These are phyloP conservation scores for Eudorina sp. DNA, from an alignment of 139 green algal genomes.

Conservation along the genomic window DNA sequence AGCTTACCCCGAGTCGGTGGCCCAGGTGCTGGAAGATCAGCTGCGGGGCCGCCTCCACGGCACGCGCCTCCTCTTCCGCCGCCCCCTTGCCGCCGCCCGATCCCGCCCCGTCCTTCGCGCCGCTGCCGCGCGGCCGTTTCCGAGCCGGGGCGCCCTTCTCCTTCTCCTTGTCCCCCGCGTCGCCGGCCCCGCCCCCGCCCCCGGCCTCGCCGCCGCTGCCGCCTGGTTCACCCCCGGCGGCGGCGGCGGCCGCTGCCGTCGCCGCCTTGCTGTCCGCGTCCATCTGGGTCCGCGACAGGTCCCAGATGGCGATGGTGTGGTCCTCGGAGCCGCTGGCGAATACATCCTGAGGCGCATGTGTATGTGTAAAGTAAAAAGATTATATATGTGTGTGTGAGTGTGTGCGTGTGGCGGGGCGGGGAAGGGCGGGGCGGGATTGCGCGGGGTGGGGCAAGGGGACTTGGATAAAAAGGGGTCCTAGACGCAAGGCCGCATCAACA, in stretches of 20 bases:
- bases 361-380: no score
- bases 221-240: no score
- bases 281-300: constrained; percentile 46
- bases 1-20: constrained; percentile 78
- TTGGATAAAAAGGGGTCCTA: no score
- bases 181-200: not conserved
- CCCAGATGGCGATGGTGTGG: constrained; percentile 82
- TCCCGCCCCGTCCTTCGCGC: constrained; percentile 45
- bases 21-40: constrained; percentile 91
- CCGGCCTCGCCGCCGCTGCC: no score
- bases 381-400: no score
- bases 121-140: not conserved
- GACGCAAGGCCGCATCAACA: not conserved
- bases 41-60: constrained; percentile 62
- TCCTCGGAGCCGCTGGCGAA: constrained; percentile 87
- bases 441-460: no score
- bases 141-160: not conserved
- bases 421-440: not conserved
- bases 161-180: not conserved
- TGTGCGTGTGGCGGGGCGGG: not conserved
- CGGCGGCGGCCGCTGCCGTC: no score
- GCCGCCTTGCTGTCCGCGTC: no score
- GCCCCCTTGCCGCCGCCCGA: constrained; percentile 17
- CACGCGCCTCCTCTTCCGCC: not conserved
- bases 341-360: constrained; percentile 68